Evolutionary conservation across 2,329 filamentous ascomycete genomes (phyloP).

Genomic region (Cordyceps militaris): DNA sequence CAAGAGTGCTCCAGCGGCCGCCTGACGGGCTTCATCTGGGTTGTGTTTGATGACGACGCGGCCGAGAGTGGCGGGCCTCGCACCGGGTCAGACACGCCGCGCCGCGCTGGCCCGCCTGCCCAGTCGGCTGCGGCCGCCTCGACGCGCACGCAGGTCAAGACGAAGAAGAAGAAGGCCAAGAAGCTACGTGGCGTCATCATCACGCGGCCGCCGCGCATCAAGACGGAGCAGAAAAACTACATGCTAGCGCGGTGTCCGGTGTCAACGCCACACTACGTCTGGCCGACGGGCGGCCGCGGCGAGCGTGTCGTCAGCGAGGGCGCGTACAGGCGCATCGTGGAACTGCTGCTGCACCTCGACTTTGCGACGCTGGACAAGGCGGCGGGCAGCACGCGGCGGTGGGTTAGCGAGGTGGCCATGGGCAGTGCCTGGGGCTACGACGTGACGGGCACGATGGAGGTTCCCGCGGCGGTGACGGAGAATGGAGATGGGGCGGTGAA

Average conservation of each 20-base stretch:
- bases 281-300: slow-evolving; percentile 56
- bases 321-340: slow-evolving; percentile 60
- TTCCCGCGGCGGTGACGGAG: slow-evolving; percentile 16
- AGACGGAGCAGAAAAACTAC: slow-evolving; percentile 48
- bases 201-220: slow-evolving; percentile 57
- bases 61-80: slow-evolving; percentile 16
- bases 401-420: slow-evolving; percentile 59
- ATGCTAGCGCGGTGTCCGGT: slow-evolving; percentile 39
- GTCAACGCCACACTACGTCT: slow-evolving; percentile 56
- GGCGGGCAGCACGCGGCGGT: slow-evolving; percentile 57
- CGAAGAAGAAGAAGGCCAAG: slow-evolving; percentile 36
- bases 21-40: slow-evolving; percentile 90
- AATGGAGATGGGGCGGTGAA: slow-evolving; percentile 28
- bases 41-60: slow-evolving; percentile 62
- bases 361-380: slow-evolving; percentile 61
- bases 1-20: slow-evolving; percentile 93
- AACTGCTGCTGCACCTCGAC: slow-evolving; percentile 65
- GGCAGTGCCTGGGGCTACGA: slow-evolving; percentile 44
- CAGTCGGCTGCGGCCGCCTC: slow-evolving; percentile 8
- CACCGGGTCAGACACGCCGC: slow-evolving; percentile 27
- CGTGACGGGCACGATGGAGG: slow-evolving; percentile 38
- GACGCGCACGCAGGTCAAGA: slow-evolving; percentile 7
- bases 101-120: slow-evolving; percentile 16
- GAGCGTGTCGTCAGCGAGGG: slow-evolving; percentile 55
- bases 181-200: slow-evolving; percentile 48